These are phyloP conservation scores for Coffea humblotiana DNA, from an alignment of 305 asterid genomes.

Conservation along the genomic window DNA sequence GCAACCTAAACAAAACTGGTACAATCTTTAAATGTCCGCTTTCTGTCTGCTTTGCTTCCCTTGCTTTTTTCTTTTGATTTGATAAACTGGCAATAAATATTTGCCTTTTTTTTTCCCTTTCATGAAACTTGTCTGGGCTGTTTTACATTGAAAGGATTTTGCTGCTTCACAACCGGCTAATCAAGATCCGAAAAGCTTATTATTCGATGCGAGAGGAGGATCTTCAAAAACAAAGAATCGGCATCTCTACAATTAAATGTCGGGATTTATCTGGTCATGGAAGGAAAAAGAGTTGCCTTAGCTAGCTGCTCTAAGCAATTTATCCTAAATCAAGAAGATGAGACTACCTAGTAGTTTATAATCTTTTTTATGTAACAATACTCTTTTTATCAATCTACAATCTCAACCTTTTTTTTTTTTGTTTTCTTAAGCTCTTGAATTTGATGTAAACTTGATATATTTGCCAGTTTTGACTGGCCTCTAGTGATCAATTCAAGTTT, in stretches of 20 bases:
- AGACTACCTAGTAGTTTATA: too few species aligned
- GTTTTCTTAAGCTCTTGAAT: too few species aligned
- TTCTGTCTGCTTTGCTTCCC: background rate
- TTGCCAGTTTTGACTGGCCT: too few species aligned
- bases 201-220: background rate
- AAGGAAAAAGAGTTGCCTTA: too few species aligned
- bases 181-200: constrained; percentile 32
- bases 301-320: too few species aligned
- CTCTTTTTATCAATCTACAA: too few species aligned
- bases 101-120: background rate
- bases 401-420: too few species aligned
- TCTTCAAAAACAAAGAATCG: background rate
- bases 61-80: background rate
- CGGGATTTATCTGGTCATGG: background rate
- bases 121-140: background rate
- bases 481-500: too few species aligned
- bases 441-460: too few species aligned
- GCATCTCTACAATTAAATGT: background rate
- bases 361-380: too few species aligned
- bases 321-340: too few species aligned
- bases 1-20: constrained; percentile 16
- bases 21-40: background rate
- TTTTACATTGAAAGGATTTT: constrained; percentile 18
- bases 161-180: constrained; percentile 22
- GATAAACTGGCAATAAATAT: background rate